Conservation (phyloP, 768 basidiomycete species). For the Pisolithus albus region DNA sequence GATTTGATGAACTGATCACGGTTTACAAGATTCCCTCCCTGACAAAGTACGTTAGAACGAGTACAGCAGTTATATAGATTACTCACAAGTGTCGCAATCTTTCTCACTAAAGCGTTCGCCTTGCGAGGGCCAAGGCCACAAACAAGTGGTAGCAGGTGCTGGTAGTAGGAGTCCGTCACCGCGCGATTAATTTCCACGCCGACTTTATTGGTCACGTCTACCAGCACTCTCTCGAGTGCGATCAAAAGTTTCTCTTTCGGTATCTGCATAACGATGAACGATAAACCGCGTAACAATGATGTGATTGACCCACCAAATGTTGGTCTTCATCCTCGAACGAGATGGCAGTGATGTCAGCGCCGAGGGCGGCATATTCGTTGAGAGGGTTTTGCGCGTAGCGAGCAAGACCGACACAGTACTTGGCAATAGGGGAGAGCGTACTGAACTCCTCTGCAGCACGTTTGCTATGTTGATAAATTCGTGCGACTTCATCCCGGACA, state of each 20-base stretch:
- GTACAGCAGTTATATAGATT: background rate
- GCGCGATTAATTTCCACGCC: slow-evolving; percentile 97
- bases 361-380: slow-evolving; percentile 90
- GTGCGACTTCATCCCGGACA: slow-evolving; percentile 84
- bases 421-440: slow-evolving; percentile 65
- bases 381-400: slow-evolving; percentile 90
- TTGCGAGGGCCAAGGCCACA: slow-evolving; percentile 94
- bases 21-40: slow-evolving; percentile 87
- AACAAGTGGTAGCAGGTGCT: slow-evolving; percentile 81
- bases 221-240: slow-evolving; percentile 79
- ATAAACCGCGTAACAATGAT: background rate
- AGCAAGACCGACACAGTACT: slow-evolving; percentile 91
- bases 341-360: slow-evolving; percentile 75
- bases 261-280: slow-evolving; percentile 44
- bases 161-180: slow-evolving; percentile 82
- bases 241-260: slow-evolving; percentile 76
- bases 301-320: slow-evolving; percentile 53
- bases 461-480: slow-evolving; percentile 87
- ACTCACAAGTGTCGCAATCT: slow-evolving; percentile 69
- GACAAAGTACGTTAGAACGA: background rate
- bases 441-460: slow-evolving; percentile 82
- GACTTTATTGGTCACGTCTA: slow-evolving; percentile 86
- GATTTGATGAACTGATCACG: slow-evolving; percentile 84
- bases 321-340: slow-evolving; percentile 83
- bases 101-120: slow-evolving; percentile 75